phyloP scores from a whole-genome alignment of 306 rosid species.

The Pterocarpus macrocarpus region DNA sequence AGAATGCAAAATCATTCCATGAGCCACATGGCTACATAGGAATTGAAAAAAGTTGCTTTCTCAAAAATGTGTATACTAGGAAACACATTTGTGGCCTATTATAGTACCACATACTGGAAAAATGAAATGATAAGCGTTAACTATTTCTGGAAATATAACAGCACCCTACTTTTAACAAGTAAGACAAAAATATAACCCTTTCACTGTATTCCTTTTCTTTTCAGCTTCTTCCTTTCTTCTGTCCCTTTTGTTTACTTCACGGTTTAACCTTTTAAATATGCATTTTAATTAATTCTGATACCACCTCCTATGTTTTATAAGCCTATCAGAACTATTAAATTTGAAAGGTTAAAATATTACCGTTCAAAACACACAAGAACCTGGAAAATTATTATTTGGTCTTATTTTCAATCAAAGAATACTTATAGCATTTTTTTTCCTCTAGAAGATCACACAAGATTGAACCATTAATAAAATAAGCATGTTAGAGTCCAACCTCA shows the following conservation, averaged over 20 bases:
- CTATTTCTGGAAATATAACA: too few species aligned
- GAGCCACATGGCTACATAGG: too few species aligned
- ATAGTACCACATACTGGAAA: too few species aligned
- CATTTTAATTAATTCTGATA: neutral
- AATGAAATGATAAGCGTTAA: too few species aligned
- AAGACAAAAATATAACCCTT: neutral
- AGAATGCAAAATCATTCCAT: too few species aligned
- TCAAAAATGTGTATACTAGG: too few species aligned
- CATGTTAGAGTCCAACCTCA: conserved; percentile 65
- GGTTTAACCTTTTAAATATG: neutral
- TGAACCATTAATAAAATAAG: neutral
- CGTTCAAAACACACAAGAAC: neutral
- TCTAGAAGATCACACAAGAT: neutral
- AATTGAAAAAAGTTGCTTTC: neutral
- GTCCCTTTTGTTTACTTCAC: neutral
- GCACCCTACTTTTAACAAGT: too few species aligned
- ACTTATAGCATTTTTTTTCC: neutral
- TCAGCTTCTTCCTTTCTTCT: neutral
- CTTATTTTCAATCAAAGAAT: neutral
- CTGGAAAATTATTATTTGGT: neutral
- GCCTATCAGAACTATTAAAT: neutral
- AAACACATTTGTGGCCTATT: too few species aligned
- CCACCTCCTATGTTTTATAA: neutral
- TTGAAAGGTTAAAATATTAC: neutral
- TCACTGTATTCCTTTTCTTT: neutral